Conservation (phyloP, 306 rosid species). For the Bauhinia variegata region DNA sequence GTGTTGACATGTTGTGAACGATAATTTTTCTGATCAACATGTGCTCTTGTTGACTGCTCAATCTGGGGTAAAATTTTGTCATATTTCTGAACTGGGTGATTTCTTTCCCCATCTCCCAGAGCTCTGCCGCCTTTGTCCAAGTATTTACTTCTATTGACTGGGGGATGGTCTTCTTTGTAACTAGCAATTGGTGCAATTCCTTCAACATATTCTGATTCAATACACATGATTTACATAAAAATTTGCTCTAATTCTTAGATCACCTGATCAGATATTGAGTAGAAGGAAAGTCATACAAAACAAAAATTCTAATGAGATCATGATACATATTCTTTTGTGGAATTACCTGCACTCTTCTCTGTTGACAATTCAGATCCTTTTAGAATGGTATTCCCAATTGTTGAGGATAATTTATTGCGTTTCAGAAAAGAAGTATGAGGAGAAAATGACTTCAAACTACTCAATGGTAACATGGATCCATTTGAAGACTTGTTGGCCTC, state of each 20-base stretch:
- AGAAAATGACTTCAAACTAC: slow-evolving; percentile 47
- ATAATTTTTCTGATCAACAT: slow-evolving; percentile 44
- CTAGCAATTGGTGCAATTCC: slow-evolving; percentile 44
- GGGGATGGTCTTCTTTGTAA: slow-evolving; percentile 45
- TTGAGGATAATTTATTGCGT: slow-evolving; percentile 42
- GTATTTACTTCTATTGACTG: slow-evolving; percentile 37
- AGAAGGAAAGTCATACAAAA: background rate
- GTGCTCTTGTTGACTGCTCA: slow-evolving; percentile 46
- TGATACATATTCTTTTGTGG: slow-evolving; percentile 30
- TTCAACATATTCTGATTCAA: slow-evolving; percentile 61
- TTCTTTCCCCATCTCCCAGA: slow-evolving; percentile 48
- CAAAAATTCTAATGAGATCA: slow-evolving; percentile 24
- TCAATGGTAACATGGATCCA: slow-evolving; percentile 41
- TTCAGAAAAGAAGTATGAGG: slow-evolving; percentile 43
- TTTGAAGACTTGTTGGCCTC: slow-evolving; percentile 43
- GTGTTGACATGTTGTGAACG: slow-evolving; percentile 53
- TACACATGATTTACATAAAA: slow-evolving; percentile 38
- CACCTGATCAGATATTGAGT: slow-evolving; percentile 21
- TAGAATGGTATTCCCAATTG: slow-evolving; percentile 36
- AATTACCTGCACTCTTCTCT: slow-evolving; percentile 56
- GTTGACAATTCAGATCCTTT: slow-evolving; percentile 41
- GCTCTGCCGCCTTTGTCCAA: slow-evolving; percentile 49
- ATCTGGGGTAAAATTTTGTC: slow-evolving; percentile 43
- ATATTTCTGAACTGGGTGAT: slow-evolving; percentile 36
- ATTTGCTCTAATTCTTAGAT: slow-evolving; percentile 28